A percentile compares a stretch with the other conserved stretches of the same genome.
Conservation (phyloP, 176 grass and related monocot species). For the Typha latifolia region DNA sequence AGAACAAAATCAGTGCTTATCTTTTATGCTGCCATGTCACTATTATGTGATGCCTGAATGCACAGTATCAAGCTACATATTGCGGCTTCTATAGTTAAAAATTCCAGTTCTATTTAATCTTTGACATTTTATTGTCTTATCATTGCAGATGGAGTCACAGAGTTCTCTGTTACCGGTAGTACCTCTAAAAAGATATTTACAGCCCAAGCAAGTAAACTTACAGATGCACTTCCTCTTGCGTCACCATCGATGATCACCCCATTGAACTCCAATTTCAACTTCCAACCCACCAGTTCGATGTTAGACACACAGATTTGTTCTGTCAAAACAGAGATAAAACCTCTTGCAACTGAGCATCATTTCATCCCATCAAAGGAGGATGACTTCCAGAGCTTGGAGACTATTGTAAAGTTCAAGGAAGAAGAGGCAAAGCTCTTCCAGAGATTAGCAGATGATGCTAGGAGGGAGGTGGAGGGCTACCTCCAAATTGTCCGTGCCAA, state of each 20-base stretch:
- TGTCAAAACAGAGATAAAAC: conserved; percentile 54
- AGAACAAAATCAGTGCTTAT: no score
- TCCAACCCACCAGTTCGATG: conserved; percentile 53
- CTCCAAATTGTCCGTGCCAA: conserved; percentile 51
- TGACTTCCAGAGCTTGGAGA: conserved; percentile 74
- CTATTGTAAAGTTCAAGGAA: conserved; percentile 99
- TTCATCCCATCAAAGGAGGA: conserved; percentile 63
- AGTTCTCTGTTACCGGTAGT: conserved; percentile 91
- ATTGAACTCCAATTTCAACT: conserved; percentile 55
- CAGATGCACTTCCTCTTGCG: conserved; percentile 50
- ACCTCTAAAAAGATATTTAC: conserved; percentile 69
- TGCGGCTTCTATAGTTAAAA: background rate
- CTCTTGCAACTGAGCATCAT: conserved; percentile 49
- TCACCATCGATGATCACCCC: conserved; percentile 30
- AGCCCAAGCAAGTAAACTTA: conserved; percentile 45
- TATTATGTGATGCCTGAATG: no score
- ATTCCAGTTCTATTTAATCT: background rate
- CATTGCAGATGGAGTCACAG: conserved; percentile 86
- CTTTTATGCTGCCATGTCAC: no score
- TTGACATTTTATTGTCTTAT: background rate
- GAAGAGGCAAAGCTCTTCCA: conserved; percentile 95
- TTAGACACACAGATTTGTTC: conserved; percentile 39
- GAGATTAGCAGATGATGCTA: conserved; percentile 77
- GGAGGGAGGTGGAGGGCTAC: conserved; percentile 71
- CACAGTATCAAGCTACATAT: no score